Base-by-base conservation (phyloP, 345 rosid species). In the Luvunga scandens region DNA sequence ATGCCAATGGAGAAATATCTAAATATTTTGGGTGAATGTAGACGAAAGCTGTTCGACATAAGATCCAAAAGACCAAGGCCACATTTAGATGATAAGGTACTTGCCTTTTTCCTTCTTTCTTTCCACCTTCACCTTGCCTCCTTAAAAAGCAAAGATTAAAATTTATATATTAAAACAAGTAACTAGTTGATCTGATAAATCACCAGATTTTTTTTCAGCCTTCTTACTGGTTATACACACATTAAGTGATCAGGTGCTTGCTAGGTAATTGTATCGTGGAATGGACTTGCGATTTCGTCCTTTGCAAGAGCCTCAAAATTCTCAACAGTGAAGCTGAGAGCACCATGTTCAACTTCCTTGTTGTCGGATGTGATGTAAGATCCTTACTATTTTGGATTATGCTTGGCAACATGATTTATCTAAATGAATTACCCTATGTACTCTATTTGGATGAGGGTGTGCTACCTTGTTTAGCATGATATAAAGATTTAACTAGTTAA, bases 261-360 rank as follows among this genome's bases (percentile, higher is more conserved):
- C n/a, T 83, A 95, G 98, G 93, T 95, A 65, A 95, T 92, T 18
- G 94, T 95, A 45, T 87, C 99, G 0, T 95, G 99, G 99, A 95
- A 95, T 55, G 99, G 99, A 77, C 95, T 95, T 38, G 90, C 78
- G 62, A 95, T 95, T 73, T 90, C 99, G 60, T 77, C 97, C 72
- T 91, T 95, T 61, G 96, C 97, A 50, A 90, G 95, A 87, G 98
- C 97, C 71, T 92, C 99, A 62, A 87, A 85, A 88, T 95, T 79
- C 94, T 95, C 31, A 82, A 72, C 78, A 77, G 79, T 25, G 97
- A 93, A 87, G 81, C 86, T 50, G 85, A 83, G 72, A 81, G 78
- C 80, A 84, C 87, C 59, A 79, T 77, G 61, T 89, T 83, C 85
- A 75, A 72, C 81, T 93, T 93, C 72, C 98, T 98, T 66, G 88